Evolutionary conservation across 2,329 filamentous ascomycete species (phyloP).

Genomic region (Myotisia sp.): DNA sequence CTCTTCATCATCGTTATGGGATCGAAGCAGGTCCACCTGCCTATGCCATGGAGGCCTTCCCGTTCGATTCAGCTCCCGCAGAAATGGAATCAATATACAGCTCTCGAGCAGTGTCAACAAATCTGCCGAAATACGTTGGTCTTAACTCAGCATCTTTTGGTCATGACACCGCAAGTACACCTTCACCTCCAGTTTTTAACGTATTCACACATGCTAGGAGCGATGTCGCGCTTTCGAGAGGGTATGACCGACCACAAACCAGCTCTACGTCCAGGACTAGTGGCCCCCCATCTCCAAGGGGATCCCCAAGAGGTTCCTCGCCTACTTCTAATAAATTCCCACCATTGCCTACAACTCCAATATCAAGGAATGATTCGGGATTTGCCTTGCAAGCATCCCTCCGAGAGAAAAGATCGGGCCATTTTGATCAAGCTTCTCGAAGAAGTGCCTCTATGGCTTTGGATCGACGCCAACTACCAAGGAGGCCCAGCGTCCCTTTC

Average conservation of each 20-base stretch:
- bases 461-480: constrained; percentile 48
- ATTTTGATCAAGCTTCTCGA: constrained; percentile 69
- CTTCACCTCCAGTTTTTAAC: constrained; percentile 66
- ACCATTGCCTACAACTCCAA: constrained; percentile 57
- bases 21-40: constrained; percentile 78
- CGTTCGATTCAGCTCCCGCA: constrained; percentile 75
- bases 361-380: constrained; percentile 83
- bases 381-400: constrained; percentile 75
- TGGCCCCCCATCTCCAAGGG: constrained; percentile 44
- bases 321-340: constrained; percentile 68
- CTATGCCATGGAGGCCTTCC: constrained; percentile 86
- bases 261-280: constrained; percentile 41
- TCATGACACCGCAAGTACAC: constrained; percentile 40
- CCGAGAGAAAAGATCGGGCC: constrained; percentile 84
- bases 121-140: constrained; percentile 70
- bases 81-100: constrained; percentile 74
- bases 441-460: constrained; percentile 87
- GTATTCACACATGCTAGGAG: constrained; percentile 67
- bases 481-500: constrained; percentile 57
- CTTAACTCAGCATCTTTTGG: constrained; percentile 83
- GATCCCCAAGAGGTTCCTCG: constrained; percentile 39
- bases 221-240: constrained; percentile 39
- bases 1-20: constrained; percentile 77
- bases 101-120: constrained; percentile 52
- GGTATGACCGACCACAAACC: constrained; percentile 61